Conservation (phyloP, 495 filamentous ascomycete genomes). For the Aspergillus hancockii region DNA sequence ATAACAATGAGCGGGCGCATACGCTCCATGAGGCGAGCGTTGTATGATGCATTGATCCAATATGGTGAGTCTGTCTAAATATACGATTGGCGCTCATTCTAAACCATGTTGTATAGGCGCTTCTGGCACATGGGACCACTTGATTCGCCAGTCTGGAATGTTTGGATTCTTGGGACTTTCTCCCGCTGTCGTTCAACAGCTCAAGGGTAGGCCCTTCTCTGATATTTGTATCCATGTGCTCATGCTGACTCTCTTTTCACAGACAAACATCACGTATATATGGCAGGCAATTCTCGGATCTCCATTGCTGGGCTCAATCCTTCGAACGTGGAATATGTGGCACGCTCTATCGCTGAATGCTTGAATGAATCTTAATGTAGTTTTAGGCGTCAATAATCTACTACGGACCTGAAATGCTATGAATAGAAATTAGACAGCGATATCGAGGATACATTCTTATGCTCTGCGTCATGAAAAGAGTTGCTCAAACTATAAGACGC, state of each 20-base stretch:
- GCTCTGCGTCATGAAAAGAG: too few species aligned
- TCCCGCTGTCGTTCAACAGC: slow-evolving; percentile 23
- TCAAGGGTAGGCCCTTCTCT: slow-evolving; percentile 30
- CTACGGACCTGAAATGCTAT: too few species aligned
- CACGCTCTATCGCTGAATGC: slow-evolving; percentile 26
- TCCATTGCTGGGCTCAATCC: slow-evolving; percentile 44
- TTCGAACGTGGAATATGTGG: slow-evolving; percentile 45
- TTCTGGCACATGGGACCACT: slow-evolving; percentile 38
- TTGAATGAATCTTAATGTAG: slow-evolving; percentile 3
- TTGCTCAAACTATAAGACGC: too few species aligned
- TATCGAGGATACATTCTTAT: neutral
- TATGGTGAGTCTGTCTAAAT: slow-evolving; percentile 12
- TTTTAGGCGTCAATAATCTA: too few species aligned
- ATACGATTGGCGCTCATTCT: neutral
- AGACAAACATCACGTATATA: slow-evolving; percentile 43
- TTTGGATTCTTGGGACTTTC: slow-evolving; percentile 41
- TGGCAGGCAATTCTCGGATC: slow-evolving; percentile 38
- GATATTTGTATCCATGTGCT: neutral
- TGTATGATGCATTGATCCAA: slow-evolving; percentile 28
- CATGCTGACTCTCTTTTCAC: neutral
- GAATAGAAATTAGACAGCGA: neutral
- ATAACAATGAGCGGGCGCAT: slow-evolving; percentile 41
- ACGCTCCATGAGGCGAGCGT: slow-evolving; percentile 30
- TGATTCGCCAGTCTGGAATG: slow-evolving; percentile 42
- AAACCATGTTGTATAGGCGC: slow-evolving; percentile 16